Conservation (phyloP, 2,329 filamentous ascomycete species). For the Diaporthe citrichinensis region DNA sequence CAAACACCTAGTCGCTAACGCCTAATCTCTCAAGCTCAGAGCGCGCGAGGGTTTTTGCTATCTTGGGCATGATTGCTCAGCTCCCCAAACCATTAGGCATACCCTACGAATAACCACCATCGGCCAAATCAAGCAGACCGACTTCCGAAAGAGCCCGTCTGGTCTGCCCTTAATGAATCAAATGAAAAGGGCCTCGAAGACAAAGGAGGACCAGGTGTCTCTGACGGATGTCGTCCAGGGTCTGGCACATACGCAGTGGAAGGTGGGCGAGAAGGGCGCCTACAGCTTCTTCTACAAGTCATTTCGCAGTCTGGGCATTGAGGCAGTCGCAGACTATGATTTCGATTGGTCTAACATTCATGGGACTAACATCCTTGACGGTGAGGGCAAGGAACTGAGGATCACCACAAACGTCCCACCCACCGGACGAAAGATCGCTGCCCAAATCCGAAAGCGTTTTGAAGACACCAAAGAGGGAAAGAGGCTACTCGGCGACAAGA, state of each 20-base stretch:
- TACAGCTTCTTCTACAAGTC: not conserved
- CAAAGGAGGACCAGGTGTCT: not conserved
- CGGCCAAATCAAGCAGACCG: not conserved
- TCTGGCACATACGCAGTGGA: not conserved
- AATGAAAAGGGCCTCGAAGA: not conserved
- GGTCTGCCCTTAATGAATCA: not conserved
- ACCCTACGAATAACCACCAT: not conserved
- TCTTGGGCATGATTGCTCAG: not conserved
- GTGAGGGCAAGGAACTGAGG: not conserved
- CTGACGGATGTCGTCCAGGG: not conserved
- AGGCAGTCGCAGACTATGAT: not conserved
- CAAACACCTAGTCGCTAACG: not conserved
- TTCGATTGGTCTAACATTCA: not conserved
- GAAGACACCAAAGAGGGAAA: not conserved
- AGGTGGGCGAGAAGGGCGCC: not conserved
- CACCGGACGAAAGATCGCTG: not conserved
- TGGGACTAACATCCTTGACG: not conserved
- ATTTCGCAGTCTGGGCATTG: not conserved
- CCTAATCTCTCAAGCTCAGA: not conserved
- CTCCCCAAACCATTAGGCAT: not conserved
- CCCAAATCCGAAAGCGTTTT: not conserved
- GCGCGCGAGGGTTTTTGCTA: not conserved
- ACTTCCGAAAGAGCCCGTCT: not conserved
- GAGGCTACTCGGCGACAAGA: not conserved
- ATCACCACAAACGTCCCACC: not conserved